These are phyloP conservation scores for Coccomyxa sp. DNA, from an alignment of 139 green algal species.

Conservation along the genomic window DNA sequence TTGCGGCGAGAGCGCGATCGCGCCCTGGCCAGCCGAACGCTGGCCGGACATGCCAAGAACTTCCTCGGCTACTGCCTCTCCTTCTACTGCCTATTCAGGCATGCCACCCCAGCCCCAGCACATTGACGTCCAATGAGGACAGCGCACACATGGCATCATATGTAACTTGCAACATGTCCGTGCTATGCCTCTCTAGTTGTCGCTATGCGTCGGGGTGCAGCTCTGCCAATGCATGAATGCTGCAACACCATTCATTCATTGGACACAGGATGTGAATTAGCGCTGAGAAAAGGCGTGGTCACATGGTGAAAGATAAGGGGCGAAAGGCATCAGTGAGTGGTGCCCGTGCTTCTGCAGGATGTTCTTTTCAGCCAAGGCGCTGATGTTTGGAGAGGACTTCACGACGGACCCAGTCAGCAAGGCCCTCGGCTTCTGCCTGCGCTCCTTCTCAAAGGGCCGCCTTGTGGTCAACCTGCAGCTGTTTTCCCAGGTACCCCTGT, in stretches of 20 bases:
- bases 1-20: constrained; percentile 58
- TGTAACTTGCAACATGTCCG: not conserved
- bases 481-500: constrained; percentile 37
- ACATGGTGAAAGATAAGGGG: too few species aligned
- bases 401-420: constrained; percentile 65
- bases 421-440: constrained; percentile 54
- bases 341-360: constrained; percentile 44
- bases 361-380: constrained; percentile 52
- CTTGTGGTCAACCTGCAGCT: constrained; percentile 51
- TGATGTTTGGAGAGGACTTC: constrained; percentile 81
- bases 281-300: too few species aligned
- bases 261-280: too few species aligned
- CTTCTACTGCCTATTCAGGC: constrained; percentile 69
- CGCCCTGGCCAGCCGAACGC: constrained; percentile 65
- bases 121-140: not conserved
- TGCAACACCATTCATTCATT: too few species aligned
- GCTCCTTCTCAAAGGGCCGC: constrained; percentile 44
- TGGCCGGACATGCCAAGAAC: constrained; percentile 75
- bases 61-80: constrained; percentile 75
- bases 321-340: too few species aligned
- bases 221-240: too few species aligned
- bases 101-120: not conserved
- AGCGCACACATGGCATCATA: not conserved
- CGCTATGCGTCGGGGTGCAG: too few species aligned
- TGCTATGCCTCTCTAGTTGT: not conserved